phyloP scores from a whole-genome alignment of 1,139 yeast genomes.

The Candida gigantensis region DNA sequence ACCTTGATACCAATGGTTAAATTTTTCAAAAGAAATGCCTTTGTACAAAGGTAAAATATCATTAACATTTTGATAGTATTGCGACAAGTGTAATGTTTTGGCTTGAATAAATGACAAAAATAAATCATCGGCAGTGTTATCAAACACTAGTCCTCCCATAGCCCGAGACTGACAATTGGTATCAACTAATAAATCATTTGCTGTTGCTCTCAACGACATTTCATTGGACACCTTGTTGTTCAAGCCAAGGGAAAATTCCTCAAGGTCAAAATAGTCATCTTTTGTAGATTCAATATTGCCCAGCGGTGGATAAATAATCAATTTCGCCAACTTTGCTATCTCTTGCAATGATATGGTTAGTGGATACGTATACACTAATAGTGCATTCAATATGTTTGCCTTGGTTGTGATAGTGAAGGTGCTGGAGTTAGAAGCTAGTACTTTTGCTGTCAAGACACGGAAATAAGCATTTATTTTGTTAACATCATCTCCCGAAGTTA shows the following conservation, averaged over 20 bases:
- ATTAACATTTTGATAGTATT: conserved; percentile 21
- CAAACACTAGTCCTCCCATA: conserved; percentile 4
- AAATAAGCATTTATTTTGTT: background rate
- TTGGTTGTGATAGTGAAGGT: conserved; percentile 11
- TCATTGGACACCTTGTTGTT: conserved; percentile 13
- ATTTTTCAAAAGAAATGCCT: conserved; percentile 19
- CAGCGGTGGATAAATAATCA: conserved; percentile 8
- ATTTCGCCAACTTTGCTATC: conserved; percentile 13
- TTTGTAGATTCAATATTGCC: conserved; percentile 8
- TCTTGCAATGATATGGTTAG: conserved; percentile 10
- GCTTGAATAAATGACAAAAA: conserved; percentile 26
- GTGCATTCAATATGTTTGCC: conserved; percentile 15
- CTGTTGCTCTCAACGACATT: conserved; percentile 16
- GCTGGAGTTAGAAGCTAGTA: conserved; percentile 1
- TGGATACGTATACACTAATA: conserved; percentile 19
- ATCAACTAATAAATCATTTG: conserved; percentile 19
- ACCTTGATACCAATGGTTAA: conserved; percentile 31
- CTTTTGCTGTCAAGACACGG: conserved; percentile 4
- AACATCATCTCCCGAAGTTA: conserved; percentile 6
- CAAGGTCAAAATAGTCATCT: conserved; percentile 19
- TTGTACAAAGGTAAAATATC: conserved; percentile 20
- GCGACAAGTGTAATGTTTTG: conserved; percentile 23
- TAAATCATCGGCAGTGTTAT: conserved; percentile 5
- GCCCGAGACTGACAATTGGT: conserved; percentile 9
- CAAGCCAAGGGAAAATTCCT: conserved; percentile 22